Conservation (phyloP, 331 rosid genomes). For the Saraca asoca region DNA sequence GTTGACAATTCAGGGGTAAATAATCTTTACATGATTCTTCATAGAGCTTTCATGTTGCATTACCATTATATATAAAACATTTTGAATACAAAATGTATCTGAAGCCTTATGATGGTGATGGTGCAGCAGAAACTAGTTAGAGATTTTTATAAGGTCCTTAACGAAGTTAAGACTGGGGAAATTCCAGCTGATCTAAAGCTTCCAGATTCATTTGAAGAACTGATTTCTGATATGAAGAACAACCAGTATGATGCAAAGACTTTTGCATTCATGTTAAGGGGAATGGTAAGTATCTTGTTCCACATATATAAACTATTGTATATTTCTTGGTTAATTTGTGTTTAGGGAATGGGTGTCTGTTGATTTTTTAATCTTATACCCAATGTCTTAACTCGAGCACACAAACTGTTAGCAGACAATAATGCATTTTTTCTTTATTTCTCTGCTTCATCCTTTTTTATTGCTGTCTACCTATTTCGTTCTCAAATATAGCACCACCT, state of each 20-base stretch:
- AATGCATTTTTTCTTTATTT: too few relatives aligned
- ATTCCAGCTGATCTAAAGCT: slow-evolving; percentile 68
- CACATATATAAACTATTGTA: slow-evolving; percentile 10
- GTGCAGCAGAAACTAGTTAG: slow-evolving; percentile 74
- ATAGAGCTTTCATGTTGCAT: slow-evolving; percentile 5
- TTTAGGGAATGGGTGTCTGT: slow-evolving; percentile 25
- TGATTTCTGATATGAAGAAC: slow-evolving; percentile 82
- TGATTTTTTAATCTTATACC: slow-evolving; percentile 1
- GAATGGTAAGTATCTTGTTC: slow-evolving; percentile 66
- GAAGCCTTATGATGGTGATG: slow-evolving; percentile 40
- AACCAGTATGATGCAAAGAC: slow-evolving; percentile 81
- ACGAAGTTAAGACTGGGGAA: slow-evolving; percentile 76
- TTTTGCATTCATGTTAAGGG: slow-evolving; percentile 74
- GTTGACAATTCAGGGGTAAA: slow-evolving; percentile 91
- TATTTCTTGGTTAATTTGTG: slow-evolving; percentile 27
- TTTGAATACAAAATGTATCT: slow-evolving; percentile 34
- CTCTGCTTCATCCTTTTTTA: too few relatives aligned
- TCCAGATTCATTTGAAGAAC: slow-evolving; percentile 78
- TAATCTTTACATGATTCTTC: slow-evolving; percentile 28
- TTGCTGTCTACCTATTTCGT: too few relatives aligned
- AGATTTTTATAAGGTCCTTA: slow-evolving; percentile 84
- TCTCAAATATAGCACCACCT: too few relatives aligned
- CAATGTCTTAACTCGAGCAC: neutral
- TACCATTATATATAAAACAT: neutral
- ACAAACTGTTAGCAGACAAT: neutral